These are phyloP conservation scores for Leccinum rimulosum DNA, from an alignment of 768 basidiomycete species.

Conservation along the genomic window DNA sequence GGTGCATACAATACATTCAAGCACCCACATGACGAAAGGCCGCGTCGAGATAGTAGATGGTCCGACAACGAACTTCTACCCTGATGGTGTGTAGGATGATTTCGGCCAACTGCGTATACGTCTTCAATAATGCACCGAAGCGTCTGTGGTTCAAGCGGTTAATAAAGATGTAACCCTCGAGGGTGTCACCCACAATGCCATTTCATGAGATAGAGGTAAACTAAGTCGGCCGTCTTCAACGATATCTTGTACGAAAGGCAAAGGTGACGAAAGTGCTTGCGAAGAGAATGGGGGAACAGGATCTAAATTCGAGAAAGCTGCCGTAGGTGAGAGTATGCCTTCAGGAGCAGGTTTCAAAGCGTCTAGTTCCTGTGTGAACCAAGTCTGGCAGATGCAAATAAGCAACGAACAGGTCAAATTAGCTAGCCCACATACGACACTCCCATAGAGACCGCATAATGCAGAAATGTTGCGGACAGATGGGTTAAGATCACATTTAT, in stretches of 20 bases:
- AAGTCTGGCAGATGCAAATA: slow-evolving; percentile 49
- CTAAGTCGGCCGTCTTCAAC: slow-evolving; percentile 49
- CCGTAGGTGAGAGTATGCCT: slow-evolving; percentile 46
- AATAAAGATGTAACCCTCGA: not conserved
- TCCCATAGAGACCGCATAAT: slow-evolving; percentile 78
- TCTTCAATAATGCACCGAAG: slow-evolving; percentile 86
- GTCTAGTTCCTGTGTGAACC: slow-evolving; percentile 78
- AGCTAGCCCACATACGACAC: slow-evolving; percentile 59
- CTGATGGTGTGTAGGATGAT: slow-evolving; percentile 86
- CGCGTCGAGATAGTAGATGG: slow-evolving; percentile 76
- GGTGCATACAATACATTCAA: slow-evolving; percentile 1
- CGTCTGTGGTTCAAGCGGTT: slow-evolving; percentile 51
- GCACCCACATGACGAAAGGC: slow-evolving; percentile 69
- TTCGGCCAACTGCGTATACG: slow-evolving; percentile 86
- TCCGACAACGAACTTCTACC: slow-evolving; percentile 82
- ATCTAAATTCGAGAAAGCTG: slow-evolving; percentile 45
- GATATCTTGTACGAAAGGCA: slow-evolving; percentile 40
- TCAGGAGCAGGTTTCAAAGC: slow-evolving; percentile 62
- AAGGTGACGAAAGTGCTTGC: slow-evolving; percentile 43
- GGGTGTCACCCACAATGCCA: slow-evolving; percentile 68
- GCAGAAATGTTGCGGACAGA: slow-evolving; percentile 71
- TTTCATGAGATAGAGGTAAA: slow-evolving; percentile 82
- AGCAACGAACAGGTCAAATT: slow-evolving; percentile 3
- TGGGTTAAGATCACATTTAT: slow-evolving; percentile 63
- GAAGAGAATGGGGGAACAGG: slow-evolving; percentile 43